These are phyloP conservation scores for Tolypocladium paradoxum DNA, from an alignment of 2,329 filamentous ascomycete species.

Conservation along the genomic window DNA sequence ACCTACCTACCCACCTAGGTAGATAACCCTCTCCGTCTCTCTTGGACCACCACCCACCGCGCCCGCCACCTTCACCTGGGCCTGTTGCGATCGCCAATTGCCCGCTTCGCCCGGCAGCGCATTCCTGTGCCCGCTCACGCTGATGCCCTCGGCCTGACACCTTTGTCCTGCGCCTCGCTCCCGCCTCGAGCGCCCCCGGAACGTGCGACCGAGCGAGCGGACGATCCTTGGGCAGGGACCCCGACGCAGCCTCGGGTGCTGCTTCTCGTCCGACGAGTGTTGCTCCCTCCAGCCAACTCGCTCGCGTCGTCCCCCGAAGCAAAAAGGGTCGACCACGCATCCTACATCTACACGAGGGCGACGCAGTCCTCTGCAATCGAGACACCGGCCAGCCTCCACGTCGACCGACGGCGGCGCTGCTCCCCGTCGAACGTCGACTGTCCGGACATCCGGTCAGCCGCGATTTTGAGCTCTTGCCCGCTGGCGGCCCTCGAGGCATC, in stretches of 20 bases:
- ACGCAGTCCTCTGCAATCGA: background rate
- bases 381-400: background rate
- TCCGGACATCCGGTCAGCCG: conserved; percentile 10
- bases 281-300: background rate
- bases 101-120: background rate
- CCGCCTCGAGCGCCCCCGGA: background rate
- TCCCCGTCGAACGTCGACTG: conserved; percentile 19
- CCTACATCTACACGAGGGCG: background rate
- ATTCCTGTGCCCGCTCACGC: background rate
- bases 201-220: background rate
- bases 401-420: conserved; percentile 20
- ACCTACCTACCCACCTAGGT: no score
- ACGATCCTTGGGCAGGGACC: conserved; percentile 2
- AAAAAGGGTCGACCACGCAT: background rate
- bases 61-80: background rate
- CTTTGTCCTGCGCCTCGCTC: conserved; percentile 1
- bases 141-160: background rate
- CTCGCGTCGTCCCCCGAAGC: background rate
- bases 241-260: background rate
- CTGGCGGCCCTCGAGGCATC: conserved; percentile 9
- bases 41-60: background rate
- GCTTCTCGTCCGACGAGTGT: background rate
- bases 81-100: background rate
- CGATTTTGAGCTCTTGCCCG: conserved; percentile 11
- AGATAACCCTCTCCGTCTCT: background rate